These are phyloP conservation scores for Hypoxylon sp. DNA, from an alignment of 2,329 filamentous ascomycete genomes.

Conservation along the genomic window DNA sequence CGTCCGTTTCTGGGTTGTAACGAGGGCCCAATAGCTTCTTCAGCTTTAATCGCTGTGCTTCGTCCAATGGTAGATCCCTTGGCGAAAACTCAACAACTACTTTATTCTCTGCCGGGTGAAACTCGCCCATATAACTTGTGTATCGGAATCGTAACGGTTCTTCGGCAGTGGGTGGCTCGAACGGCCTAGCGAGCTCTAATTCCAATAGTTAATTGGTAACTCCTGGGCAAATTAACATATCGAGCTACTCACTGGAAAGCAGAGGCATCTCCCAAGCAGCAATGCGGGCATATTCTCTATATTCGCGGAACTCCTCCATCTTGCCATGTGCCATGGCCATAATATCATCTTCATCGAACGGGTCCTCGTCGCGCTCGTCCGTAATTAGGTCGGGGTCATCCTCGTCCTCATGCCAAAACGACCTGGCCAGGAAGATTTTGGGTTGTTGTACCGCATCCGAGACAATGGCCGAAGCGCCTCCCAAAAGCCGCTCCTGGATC, in stretches of 20 bases:
- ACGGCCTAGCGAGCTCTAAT: slow-evolving; percentile 87
- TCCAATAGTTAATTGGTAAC: slow-evolving; percentile 19
- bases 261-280: slow-evolving; percentile 97
- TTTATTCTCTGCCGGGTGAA: slow-evolving; percentile 91
- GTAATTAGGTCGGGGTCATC: slow-evolving; percentile 49
- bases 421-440: neutral
- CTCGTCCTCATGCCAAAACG: slow-evolving; percentile 53
- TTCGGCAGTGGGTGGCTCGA: slow-evolving; percentile 75
- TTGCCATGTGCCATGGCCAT: slow-evolving; percentile 86
- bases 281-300: slow-evolving; percentile 88
- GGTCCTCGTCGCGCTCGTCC: slow-evolving; percentile 58
- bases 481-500: slow-evolving; percentile 37
- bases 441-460: slow-evolving; percentile 14
- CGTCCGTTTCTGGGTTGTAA: slow-evolving; percentile 86
- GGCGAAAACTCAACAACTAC: slow-evolving; percentile 93
- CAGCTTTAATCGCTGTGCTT: slow-evolving; percentile 81
- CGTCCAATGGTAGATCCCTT: slow-evolving; percentile 77
- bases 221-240: neutral
- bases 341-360: slow-evolving; percentile 87
- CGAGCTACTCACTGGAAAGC: slow-evolving; percentile 79
- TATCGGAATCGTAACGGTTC: slow-evolving; percentile 93
- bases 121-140: slow-evolving; percentile 95
- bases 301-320: slow-evolving; percentile 88
- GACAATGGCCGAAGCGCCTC: slow-evolving; percentile 7
- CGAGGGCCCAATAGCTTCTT: slow-evolving; percentile 88